Evolutionary conservation across 176 grass and related monocot genomes (phyloP), one percentile per base, ranked within the genome.

Genomic region (Avena atlantica): DNA sequence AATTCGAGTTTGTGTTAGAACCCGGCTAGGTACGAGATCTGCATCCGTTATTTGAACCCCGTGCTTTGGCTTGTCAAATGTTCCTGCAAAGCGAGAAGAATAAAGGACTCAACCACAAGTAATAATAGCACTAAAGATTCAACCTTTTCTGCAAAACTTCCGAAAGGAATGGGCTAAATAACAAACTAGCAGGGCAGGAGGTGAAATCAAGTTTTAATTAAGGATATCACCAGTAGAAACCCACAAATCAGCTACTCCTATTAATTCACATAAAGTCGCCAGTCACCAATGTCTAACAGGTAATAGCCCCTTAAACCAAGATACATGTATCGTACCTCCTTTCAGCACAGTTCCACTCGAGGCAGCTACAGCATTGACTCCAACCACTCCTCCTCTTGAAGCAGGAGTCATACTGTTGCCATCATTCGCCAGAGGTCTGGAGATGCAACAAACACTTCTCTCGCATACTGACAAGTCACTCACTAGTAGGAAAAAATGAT

Each of bases 1-100:
- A 2, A 56, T 56, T 47, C 70, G 20, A 23, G 70, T 73, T 73
- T 82, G 27, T 69, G 47, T 70, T 36, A 66, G 45, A 23, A 36
- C 64, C 47, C 49, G 16, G 25, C 17, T 69, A 8, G 49, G 27
- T 12, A 52, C 64, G n/a, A 55, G 17, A 40, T 69, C 80, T 56
- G 9, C 49, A 70, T 70, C 83, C 12, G 23, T n/a, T 84, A 25
- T 45, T 63, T 64, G 21, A 84, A 19, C 14, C 36, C 19, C 10
- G 13, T 50, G 71, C 15, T 15, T 84, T 74, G 40, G 13, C 16
- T 84, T 73, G 45, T 62, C 70, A 62, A 34, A 16, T 14, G 17
- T 63, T 63, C 70, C 82, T 84, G 82, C 9, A 48, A 16, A 24
- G 9, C 6, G 16, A 84, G 24, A 84, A 84, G 57, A 84, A 49